Evolutionary conservation across 2,329 filamentous ascomycete genomes (phyloP).

Genomic region (Stagonosporopsis tanaceti): DNA sequence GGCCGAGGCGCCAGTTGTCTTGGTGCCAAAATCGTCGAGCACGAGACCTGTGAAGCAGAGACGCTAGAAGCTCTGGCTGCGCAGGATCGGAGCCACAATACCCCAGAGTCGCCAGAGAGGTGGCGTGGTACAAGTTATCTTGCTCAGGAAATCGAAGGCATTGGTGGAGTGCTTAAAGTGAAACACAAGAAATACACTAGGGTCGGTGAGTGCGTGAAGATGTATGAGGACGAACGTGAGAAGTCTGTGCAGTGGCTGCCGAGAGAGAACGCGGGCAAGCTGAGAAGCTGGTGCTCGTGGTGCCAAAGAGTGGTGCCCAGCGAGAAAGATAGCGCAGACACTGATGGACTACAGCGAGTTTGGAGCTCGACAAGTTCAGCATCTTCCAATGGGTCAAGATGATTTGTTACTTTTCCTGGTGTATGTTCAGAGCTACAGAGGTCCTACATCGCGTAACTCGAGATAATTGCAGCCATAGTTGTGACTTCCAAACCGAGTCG

Average conservation of each 20-base stretch:
- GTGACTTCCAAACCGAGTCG: background rate
- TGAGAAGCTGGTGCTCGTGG: constrained; percentile 92
- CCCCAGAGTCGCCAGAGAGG: constrained; percentile 45
- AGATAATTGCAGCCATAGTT: background rate
- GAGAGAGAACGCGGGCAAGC: constrained; percentile 72
- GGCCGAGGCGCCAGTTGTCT: constrained; percentile 80
- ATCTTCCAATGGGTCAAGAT: constrained; percentile 6
- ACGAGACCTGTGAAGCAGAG: constrained; percentile 85
- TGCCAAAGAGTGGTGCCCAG: constrained; percentile 79
- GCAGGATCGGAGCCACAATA: constrained; percentile 3
- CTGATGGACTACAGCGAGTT: constrained; percentile 10
- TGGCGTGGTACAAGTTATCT: constrained; percentile 76
- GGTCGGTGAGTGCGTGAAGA: constrained; percentile 84
- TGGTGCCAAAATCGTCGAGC: constrained; percentile 77
- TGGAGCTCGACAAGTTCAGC: constrained; percentile 15
- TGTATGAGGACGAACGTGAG: constrained; percentile 71
- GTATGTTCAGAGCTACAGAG: background rate
- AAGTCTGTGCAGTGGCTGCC: constrained; percentile 66
- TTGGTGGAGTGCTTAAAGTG: constrained; percentile 86
- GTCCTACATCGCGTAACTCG: background rate
- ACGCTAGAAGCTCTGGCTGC: constrained; percentile 63
- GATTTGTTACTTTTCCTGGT: background rate
- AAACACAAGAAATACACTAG: constrained; percentile 84
- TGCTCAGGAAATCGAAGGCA: constrained; percentile 88
- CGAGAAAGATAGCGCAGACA: constrained; percentile 50